Evolutionary conservation across 2,329 filamentous ascomycete genomes (phyloP), one percentile per base, ranked within the genome.

Genomic region (Fusarium albosuccineum): DNA sequence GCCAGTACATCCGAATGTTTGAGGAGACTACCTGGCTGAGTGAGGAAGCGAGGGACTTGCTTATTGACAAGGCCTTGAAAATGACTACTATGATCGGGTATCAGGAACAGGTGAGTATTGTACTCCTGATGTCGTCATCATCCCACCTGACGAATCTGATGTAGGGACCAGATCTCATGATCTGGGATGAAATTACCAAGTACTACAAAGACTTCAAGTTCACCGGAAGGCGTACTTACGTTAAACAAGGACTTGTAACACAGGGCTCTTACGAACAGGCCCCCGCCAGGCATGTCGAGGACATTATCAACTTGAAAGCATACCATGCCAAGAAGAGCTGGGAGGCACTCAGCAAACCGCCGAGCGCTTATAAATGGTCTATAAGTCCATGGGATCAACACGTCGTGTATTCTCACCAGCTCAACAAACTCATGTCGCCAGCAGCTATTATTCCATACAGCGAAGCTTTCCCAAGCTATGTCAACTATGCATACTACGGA

Each of bases 341-440:
- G 67, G 13, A 37, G 3, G 42, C 59, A 14, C 44, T 70, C 11
- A 6, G 27, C 36, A 46, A 36, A 10, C 29, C 42, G 2, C 57
- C 62, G 6, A 42, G 39, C 9, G 44, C 37, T 27, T n/a, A 48
- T 30, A 37, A 46, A 22, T 63, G 57, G 60, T 6, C 14, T 10
- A 5, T 60, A 10, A 50, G 56, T 14, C 36, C 64, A 16, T 52
- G 51, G 42, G 57, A 58, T 8, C 27, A 37, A 5, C 37, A 61
- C 6, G 16, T 46, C 5, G 42, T 41, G 16, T 69, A 66, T 55
- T 56, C 54, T n/a, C 16, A 9, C 3, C 29, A 41, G 48, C 52
- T 45, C n/a, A 72, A 71, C 57, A 49, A 57, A 9, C 44, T 71
- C 41, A 40, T 62, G 29, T n/a, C 66, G 13, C 68, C 70, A 2